Evolutionary conservation across 2,329 filamentous ascomycete species (phyloP), one percentile per base, ranked within the genome.

Genomic region (Neofusicoccum umdonicola): DNA sequence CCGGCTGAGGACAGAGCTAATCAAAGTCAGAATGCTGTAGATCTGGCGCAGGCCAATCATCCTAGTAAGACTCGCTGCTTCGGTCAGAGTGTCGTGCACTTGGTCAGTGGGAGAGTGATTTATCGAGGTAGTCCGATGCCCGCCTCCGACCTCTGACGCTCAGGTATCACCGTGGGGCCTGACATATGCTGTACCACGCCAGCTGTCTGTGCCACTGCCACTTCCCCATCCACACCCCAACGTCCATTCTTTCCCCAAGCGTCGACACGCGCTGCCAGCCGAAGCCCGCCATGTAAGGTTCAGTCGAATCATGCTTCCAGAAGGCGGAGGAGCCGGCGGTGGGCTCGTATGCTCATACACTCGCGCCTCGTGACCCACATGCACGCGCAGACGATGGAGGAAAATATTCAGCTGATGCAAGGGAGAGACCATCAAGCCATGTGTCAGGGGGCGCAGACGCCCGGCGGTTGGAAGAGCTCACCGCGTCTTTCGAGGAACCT

Each of bases 381-480:
- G 41, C 60, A 44, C 60, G 60, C 44, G 47, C 35, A 45, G 34
- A 37, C 17, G 48, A n/a, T 42, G 47, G 17, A 31, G 51, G 51
- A 47, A 31, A 31, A 63, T 63, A 56, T 63, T 56, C 61, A 63
- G 39, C 41, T 54, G n/a, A 37, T 44, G 61, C 61, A 63, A 54
- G 61, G 50, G 51, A 44, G 19, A 41, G 35, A 7, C n/a, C 4
- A 12, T 31, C 37, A 44, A 57, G 52, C 52, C 47, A 35, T 48
- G 34, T 47, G 61, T 15, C 61, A 37, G 61, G 61, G 22, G 47
- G 47, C 22, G n/a, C 34, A n/a, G 47, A 31, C 47, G 12, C 47
- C n/a, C 47, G 31, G 13, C 27, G 15, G 35, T 31, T 61, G 34
- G 35, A 19, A 51, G 27, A 44, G 47, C 60, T 44, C 47, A 51